Conservation (phyloP, 345 rosid species). For the Combretum micranthum region DNA sequence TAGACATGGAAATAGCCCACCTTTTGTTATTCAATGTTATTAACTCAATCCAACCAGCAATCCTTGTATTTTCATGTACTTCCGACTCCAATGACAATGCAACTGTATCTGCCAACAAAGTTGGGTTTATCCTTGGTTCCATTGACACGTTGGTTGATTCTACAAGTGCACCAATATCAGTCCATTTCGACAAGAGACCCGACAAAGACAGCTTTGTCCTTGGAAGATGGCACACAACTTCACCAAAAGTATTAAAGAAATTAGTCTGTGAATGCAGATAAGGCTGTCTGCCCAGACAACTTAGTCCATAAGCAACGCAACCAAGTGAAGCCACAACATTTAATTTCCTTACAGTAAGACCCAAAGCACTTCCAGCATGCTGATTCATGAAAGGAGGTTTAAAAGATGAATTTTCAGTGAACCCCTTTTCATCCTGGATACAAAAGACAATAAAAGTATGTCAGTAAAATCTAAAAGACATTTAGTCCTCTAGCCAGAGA, state of each 20-base stretch:
- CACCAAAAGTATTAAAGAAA: conserved; percentile 62
- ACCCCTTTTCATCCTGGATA: conserved; percentile 46
- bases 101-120: conserved; percentile 27
- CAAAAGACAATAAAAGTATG: background rate
- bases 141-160: conserved; percentile 20
- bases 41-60: conserved; percentile 79
- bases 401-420: conserved; percentile 43
- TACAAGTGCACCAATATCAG: conserved; percentile 13
- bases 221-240: conserved; percentile 54
- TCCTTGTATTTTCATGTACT: conserved; percentile 47
- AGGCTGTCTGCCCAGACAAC: background rate
- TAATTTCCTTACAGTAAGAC: conserved; percentile 51
- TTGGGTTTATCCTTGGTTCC: conserved; percentile 13
- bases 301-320: conserved; percentile 47
- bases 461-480: too few relatives aligned
- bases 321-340: conserved; percentile 55
- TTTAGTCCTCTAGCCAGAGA: too few relatives aligned
- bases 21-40: conserved; percentile 33
- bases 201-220: conserved; percentile 46
- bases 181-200: conserved; percentile 33
- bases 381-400: conserved; percentile 69
- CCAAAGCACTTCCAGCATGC: conserved; percentile 53
- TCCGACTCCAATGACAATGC: conserved; percentile 62
- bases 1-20: conserved; percentile 57
- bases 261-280: background rate